Conservation (phyloP, 176 grass and related monocot species). For the Oryza officinalis region DNA sequence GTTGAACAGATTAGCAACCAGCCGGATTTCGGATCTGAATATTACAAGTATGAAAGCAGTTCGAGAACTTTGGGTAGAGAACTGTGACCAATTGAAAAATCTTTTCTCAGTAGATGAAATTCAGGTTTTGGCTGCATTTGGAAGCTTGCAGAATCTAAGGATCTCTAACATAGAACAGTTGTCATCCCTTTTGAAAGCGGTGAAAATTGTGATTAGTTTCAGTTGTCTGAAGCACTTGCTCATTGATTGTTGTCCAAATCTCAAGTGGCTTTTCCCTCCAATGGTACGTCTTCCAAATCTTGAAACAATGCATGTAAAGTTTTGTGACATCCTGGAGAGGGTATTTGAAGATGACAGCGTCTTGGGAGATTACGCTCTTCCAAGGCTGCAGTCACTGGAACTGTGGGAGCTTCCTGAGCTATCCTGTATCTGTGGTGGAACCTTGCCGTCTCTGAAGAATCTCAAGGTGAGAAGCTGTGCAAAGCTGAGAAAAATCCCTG, state of each 20-base stretch:
- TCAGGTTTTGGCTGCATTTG: background rate
- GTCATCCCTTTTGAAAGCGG: conserved; percentile 14
- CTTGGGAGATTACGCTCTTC: conserved; percentile 8
- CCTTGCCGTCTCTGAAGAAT: conserved; percentile 39
- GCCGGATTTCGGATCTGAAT: background rate
- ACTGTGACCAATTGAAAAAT: background rate
- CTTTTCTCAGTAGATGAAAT: background rate
- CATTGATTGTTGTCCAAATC: conserved; percentile 38
- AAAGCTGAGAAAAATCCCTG: conserved; percentile 37
- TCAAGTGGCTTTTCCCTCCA: background rate
- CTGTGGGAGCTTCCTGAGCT: conserved; percentile 47
- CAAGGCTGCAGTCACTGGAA: conserved; percentile 30
- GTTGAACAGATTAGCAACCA: background rate
- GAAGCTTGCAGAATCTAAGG: conserved; percentile 9
- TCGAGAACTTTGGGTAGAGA: conserved; percentile 28
- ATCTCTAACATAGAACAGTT: conserved; percentile 35
- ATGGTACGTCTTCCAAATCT: background rate
- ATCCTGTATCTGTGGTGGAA: conserved; percentile 27
- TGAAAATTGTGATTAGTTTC: conserved; percentile 20
- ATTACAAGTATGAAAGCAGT: conserved; percentile 7
- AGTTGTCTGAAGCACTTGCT: conserved; percentile 25
- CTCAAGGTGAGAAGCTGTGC: conserved; percentile 41
- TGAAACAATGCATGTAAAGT: background rate
- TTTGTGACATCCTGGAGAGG: conserved; percentile 32
- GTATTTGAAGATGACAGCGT: background rate